Percentiles rank a stretch among this genome's conserved stretches.
Conservation (phyloP, 345 rosid genomes). For the Garcia nutans region DNA sequence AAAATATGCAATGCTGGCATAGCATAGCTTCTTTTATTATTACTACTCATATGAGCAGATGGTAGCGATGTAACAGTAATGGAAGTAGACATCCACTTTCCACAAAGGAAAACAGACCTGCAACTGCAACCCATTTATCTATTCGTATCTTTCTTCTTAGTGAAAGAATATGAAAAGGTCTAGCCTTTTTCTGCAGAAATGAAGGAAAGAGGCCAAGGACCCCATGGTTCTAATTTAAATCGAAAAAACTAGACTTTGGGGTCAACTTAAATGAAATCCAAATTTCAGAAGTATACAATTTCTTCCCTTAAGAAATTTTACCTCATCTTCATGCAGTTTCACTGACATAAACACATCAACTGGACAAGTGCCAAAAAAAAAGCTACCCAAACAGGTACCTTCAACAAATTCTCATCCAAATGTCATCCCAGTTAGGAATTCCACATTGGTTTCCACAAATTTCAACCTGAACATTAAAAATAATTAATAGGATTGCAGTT, state of each 20-base stretch:
- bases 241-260: background rate
- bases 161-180: background rate
- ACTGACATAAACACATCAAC: background rate
- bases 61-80: background rate
- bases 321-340: background rate
- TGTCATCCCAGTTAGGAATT: background rate
- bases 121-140: slow-evolving; percentile 26
- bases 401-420: background rate
- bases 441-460: background rate
- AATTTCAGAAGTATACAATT: background rate
- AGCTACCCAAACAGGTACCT: background rate
- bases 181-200: background rate
- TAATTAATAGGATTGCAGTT: no score
- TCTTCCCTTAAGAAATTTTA: background rate
- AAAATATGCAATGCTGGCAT: background rate
- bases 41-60: background rate
- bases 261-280: background rate
- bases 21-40: background rate
- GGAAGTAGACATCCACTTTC: slow-evolving; percentile 13
- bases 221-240: background rate
- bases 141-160: background rate
- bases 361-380: background rate
- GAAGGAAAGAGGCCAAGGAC: background rate
- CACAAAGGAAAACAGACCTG: slow-evolving; percentile 23
- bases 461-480: no score